Evolutionary conservation across 2,329 filamentous ascomycete species (phyloP), one percentile per base, ranked within the genome.

Genomic region (Alternaria hordeiaustralica): DNA sequence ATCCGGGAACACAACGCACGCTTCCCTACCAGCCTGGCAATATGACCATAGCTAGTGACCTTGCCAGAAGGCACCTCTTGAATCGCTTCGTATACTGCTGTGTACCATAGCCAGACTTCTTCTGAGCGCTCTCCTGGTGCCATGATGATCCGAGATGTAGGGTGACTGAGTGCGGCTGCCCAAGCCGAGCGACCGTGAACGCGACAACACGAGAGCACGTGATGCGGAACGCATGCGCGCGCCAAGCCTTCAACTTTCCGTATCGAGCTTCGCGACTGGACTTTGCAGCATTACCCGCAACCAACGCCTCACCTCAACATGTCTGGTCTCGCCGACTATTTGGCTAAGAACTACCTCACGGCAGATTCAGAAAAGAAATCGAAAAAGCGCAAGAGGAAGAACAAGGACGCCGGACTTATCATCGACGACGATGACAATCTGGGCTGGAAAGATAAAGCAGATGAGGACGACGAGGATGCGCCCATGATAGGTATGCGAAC

Each of bases 281-380:
- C 44, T 36, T 23, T 30, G 47, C 28, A 54, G 50, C 53, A 45
- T 23, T 61, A 61, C 44, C 58, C 65, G 58, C 36, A 55, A 61
- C 56, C 60, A 58, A 57, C 51, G 25, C 20, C 25, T 46, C 54
- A 50, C 44, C 62, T 66, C 70, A 56, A 21, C 67, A 90, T 90
- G 87, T 85, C 86, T 60, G 60, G 56, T 55, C 87, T 97, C 69
- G 90, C 93, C 62, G 89, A 90, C 75, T 99, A 98, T 76, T 88
- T 99, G 36, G 94, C 95, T 41, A 91, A 93, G 67, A 96, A 94
- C 80, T 99, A 99, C 79, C 89, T 99, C 54, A 92, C 87, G 2
- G 89, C 90, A 44, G 88, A 91, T 69, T 74, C 79, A 18, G 75
- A 81, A 76, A 85, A 84, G 72, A 83, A 84, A 56, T 79, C 81